A percentile compares a stretch with the other conserved stretches of the same genome.
Conservation (phyloP, 2,329 filamentous ascomycete genomes). For the Fonsecaea pedrosoi region DNA sequence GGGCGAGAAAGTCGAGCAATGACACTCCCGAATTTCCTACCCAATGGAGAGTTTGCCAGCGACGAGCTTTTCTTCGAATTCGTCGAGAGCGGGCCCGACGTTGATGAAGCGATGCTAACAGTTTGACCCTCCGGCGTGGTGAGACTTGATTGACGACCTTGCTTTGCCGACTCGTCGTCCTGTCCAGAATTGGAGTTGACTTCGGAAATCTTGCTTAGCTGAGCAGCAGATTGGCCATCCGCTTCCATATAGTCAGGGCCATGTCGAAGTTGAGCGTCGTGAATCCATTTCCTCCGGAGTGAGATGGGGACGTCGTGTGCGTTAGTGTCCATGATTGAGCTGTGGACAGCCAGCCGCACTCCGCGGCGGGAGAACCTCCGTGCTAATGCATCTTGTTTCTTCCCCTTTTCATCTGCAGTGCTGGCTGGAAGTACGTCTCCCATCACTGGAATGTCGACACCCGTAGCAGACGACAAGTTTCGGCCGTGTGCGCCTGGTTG, state of each 20-base stretch:
- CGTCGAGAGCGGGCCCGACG: slow-evolving; percentile 15
- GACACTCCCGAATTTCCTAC: slow-evolving; percentile 23
- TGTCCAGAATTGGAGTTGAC: slow-evolving; percentile 27
- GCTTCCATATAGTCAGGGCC: slow-evolving; percentile 8
- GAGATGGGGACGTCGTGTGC: slow-evolving; percentile 35
- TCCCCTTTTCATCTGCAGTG: slow-evolving; percentile 8
- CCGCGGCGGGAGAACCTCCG: slow-evolving; percentile 38
- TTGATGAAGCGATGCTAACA: slow-evolving; percentile 2
- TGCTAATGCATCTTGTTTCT: slow-evolving; percentile 21
- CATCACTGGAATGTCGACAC: slow-evolving; percentile 34
- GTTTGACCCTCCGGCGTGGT: slow-evolving; percentile 11
- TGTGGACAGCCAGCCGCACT: slow-evolving; percentile 38
- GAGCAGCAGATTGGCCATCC: slow-evolving; percentile 25
- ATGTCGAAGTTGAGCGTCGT: slow-evolving; percentile 23
- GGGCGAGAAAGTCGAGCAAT: slow-evolving; percentile 22
- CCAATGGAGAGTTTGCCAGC: slow-evolving; percentile 25
- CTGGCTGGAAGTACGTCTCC: slow-evolving; percentile 35
- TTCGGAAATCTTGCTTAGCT: slow-evolving; percentile 37
- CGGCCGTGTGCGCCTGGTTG: slow-evolving; percentile 35
- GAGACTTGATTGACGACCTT: neutral
- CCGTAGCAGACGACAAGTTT: slow-evolving; percentile 36
- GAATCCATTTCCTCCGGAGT: slow-evolving; percentile 40
- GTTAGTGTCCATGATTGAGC: slow-evolving; percentile 38
- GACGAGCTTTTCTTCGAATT: slow-evolving; percentile 26
- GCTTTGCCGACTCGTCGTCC: neutral